These are phyloP conservation scores for Globisporangium spiculum DNA, from an alignment of 352 stramenopile species.

Conservation along the genomic window DNA sequence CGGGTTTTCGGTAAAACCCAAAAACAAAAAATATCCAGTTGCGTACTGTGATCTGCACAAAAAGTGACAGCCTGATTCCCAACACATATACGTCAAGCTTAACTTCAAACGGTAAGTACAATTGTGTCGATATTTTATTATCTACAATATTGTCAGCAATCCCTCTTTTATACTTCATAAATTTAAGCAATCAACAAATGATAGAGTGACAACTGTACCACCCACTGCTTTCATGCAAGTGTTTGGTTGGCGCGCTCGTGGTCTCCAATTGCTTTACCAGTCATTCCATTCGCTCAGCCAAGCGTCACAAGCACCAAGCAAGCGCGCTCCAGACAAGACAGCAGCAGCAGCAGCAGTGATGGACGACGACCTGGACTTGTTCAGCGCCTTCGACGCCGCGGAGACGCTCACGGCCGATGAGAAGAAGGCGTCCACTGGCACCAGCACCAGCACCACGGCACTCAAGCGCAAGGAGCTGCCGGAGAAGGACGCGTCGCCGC, in stretches of 20 bases:
- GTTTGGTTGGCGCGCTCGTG: background rate
- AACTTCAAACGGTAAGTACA: too few relatives aligned
- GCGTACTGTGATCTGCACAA: too few relatives aligned
- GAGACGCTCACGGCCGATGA: conserved; percentile 64
- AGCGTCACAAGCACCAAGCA: background rate
- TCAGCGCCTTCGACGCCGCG: conserved; percentile 91
- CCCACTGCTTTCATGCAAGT: background rate
- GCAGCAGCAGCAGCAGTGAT: conserved; percentile 1
- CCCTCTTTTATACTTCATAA: too few relatives aligned
- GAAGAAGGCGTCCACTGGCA: conserved; percentile 20
- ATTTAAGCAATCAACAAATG: too few relatives aligned
- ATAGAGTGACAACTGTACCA: background rate
- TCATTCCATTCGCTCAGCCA: background rate
- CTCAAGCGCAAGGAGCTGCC: conserved; percentile 49
- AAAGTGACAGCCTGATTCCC: too few relatives aligned
- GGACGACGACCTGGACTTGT: conserved; percentile 92
- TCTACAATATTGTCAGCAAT: too few relatives aligned
- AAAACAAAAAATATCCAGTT: too few relatives aligned
- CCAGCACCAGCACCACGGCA: conserved; percentile 18
- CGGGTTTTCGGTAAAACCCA: too few relatives aligned
- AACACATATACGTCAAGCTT: too few relatives aligned
- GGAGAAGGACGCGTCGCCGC: conserved; percentile 27
- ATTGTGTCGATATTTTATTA: too few relatives aligned
- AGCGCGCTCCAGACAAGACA: background rate
- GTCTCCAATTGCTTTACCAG: background rate